Percentiles rank a stretch among this genome's conserved stretches.
Conservation (phyloP, 768 basidiomycete species). For the Boletus sp. region DNA sequence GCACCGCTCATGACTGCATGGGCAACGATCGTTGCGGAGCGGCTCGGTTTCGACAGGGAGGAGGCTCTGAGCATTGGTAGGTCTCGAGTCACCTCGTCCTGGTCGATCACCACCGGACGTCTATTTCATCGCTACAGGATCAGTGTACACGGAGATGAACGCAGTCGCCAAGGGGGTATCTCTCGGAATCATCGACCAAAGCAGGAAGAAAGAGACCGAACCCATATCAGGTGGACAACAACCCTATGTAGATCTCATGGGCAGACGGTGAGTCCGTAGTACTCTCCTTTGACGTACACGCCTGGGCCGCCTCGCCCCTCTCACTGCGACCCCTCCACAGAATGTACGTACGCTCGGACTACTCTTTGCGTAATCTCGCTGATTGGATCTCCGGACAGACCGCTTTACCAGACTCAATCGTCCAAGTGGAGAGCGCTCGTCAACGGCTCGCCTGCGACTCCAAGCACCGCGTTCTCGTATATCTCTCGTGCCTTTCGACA, state of each 20-base stretch:
- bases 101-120: background rate
- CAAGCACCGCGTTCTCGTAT: constrained; percentile 79
- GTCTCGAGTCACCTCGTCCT: constrained; percentile 12
- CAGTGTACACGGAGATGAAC: constrained; percentile 93
- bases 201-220: constrained; percentile 54
- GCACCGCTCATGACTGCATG: constrained; percentile 96
- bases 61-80: constrained; percentile 91
- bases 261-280: constrained; percentile 49
- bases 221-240: constrained; percentile 59
- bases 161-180: constrained; percentile 82
- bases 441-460: constrained; percentile 64
- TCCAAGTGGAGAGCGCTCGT: constrained; percentile 84
- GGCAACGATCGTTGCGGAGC: constrained; percentile 83
- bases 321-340: constrained; percentile 17
- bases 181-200: constrained; percentile 69
- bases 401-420: constrained; percentile 69
- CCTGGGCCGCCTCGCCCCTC: background rate
- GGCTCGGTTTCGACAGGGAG: constrained; percentile 80
- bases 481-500: constrained; percentile 79
- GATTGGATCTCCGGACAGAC: constrained; percentile 42
- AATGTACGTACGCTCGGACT: constrained; percentile 36
- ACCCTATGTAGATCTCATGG: constrained; percentile 86
- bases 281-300: background rate
- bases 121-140: constrained; percentile 49
- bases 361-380: background rate